Conservation (phyloP, 768 basidiomycete genomes). For the Pleurotus tuber-regium region DNA sequence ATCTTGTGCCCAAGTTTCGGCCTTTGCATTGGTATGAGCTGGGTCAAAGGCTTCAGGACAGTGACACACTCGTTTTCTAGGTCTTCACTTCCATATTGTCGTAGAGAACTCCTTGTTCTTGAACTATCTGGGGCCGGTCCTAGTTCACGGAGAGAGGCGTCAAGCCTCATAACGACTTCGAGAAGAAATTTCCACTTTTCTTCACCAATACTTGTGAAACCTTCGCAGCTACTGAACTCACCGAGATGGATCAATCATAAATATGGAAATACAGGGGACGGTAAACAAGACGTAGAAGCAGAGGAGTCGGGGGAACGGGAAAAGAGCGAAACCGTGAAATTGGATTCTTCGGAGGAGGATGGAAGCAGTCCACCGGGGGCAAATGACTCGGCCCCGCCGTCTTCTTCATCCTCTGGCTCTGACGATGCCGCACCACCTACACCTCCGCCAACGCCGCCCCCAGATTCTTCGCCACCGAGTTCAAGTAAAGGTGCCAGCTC, state of each 20-base stretch:
- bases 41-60: conserved; percentile 8
- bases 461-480: conserved; percentile 26
- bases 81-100: conserved; percentile 4
- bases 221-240: conserved; percentile 26
- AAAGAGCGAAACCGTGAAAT: conserved; percentile 6
- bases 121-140: conserved; percentile 6
- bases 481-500: conserved; percentile 34
- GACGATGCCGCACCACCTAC: conserved; percentile 24
- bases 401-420: conserved; percentile 29
- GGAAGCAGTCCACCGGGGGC: conserved; percentile 13
- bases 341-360: conserved; percentile 12
- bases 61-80: conserved; percentile 7
- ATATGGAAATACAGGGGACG: conserved; percentile 17
- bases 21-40: conserved; percentile 5
- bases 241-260: conserved; percentile 42
- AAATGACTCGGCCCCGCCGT: conserved; percentile 25
- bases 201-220: conserved; percentile 19
- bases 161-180: conserved; percentile 6
- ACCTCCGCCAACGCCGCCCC: conserved; percentile 26
- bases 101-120: neutral
- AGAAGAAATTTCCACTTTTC: conserved; percentile 3
- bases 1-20: conserved; percentile 1
- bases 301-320: conserved; percentile 20
- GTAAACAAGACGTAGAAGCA: conserved; percentile 22
- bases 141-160: conserved; percentile 8